Conservation (phyloP, 176 grass and related monocot genomes). For the Oryza brachyantha region DNA sequence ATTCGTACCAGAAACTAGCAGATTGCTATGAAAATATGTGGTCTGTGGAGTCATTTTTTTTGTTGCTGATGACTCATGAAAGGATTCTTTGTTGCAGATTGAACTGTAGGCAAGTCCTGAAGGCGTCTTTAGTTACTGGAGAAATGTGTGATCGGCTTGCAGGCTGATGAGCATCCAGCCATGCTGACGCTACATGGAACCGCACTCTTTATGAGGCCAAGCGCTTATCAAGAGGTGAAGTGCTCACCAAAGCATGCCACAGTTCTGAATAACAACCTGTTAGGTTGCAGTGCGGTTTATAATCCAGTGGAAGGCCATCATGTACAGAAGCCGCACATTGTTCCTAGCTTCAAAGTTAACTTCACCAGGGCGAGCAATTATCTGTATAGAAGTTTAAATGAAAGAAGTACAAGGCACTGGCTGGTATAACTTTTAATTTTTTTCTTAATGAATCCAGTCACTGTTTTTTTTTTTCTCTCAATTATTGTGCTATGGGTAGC, state of each 20-base stretch:
- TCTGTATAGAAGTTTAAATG: slow-evolving; percentile 52
- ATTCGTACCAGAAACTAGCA: neutral
- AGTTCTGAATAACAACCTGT: slow-evolving; percentile 3
- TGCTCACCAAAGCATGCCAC: neutral
- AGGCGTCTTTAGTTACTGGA: neutral
- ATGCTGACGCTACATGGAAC: slow-evolving; percentile 53
- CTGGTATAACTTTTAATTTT: slow-evolving; percentile 40
- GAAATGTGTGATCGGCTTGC: slow-evolving; percentile 25
- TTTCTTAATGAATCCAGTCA: slow-evolving; percentile 7
- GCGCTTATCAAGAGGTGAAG: slow-evolving; percentile 37
- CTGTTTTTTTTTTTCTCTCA: neutral
- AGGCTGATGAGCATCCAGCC: slow-evolving; percentile 40
- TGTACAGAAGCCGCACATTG: slow-evolving; percentile 40
- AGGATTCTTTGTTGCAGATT: slow-evolving; percentile 17
- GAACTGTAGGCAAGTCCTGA: neutral
- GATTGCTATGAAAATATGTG: neutral
- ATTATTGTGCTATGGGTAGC: slow-evolving; percentile 39
- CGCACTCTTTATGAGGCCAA: slow-evolving; percentile 17
- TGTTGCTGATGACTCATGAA: neutral
- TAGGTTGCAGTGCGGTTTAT: slow-evolving; percentile 27
- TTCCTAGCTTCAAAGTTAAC: slow-evolving; percentile 44
- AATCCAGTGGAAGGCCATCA: slow-evolving; percentile 42
- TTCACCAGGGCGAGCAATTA: slow-evolving; percentile 48
- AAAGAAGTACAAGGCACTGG: slow-evolving; percentile 57
- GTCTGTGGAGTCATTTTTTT: neutral